Percentiles rank a stretch among this genome's conserved stretches.
Conservation (phyloP, 1,284 basidiomycete species). For the Meira miltonrushii region DNA sequence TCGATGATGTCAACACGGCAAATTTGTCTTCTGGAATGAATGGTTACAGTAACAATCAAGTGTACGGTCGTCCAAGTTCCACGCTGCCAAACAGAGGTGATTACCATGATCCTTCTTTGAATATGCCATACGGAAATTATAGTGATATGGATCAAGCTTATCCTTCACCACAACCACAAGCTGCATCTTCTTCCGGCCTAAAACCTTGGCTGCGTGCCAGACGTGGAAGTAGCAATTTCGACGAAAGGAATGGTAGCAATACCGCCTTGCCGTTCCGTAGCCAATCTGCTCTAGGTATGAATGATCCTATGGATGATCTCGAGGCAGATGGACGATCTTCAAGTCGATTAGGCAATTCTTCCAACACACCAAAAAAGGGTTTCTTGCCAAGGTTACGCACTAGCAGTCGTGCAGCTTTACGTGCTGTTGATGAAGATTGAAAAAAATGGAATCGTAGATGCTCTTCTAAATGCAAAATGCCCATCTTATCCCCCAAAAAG, state of each 20-base stretch:
- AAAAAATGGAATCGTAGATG: not conserved
- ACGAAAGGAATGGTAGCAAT: not conserved
- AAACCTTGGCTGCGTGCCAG: constrained; percentile 15
- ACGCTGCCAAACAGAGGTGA: constrained; percentile 13
- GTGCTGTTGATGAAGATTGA: constrained; percentile 4
- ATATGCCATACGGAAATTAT: not conserved
- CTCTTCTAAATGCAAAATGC: not conserved
- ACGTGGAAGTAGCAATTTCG: constrained; percentile 18
- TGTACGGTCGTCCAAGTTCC: constrained; percentile 12
- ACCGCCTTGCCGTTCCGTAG: constrained; percentile 20
- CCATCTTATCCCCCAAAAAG: not conserved
- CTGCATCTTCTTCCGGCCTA: too few species aligned
- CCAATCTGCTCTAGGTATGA: constrained; percentile 27
- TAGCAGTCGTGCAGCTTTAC: constrained; percentile 1
- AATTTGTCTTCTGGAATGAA: not conserved
- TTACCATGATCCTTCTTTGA: not conserved
- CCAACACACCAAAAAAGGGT: not conserved
- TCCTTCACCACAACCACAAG: too few species aligned
- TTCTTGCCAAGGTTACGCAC: constrained; percentile 1
- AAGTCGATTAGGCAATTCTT: not conserved
- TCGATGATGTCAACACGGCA: constrained; percentile 2
- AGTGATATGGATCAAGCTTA: constrained; percentile 9
- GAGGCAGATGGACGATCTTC: not conserved
- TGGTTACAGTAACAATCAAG: constrained; percentile 3
- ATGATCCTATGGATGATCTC: too few species aligned